Base-by-base conservation (phyloP, 164 flowering plant genomes). In the Stephania cephalantha region DNA sequence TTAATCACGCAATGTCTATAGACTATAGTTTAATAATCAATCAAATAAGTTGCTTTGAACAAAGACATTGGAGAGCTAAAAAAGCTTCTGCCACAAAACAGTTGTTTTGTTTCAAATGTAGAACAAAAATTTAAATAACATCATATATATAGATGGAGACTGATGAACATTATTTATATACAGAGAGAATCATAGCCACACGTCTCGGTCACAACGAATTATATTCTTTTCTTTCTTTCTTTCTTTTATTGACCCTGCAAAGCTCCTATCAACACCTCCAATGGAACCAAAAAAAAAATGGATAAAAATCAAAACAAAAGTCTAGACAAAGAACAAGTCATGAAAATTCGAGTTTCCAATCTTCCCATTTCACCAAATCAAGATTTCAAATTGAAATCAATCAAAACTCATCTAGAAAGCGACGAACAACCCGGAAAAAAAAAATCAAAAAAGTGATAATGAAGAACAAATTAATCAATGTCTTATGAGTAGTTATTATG, bases 191-290 rank as follows among this genome's bases (percentile, higher is more conserved):
- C 50, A 48, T 63, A 65, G 69, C 78, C 31, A 68, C 85, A 78
- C 71, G 82, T 83, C 79, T 74, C 77, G 48, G 74, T 79, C 82
- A 76, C 75, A 75, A 76, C 81, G 70, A 77, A 42, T 76, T 80
- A 17, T 78, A 63, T 76, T 78, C 74, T 61, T 50, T 70, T 20
- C 31, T 68, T 66, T 35, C 35, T 53, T 70, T 20, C 31, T 68
- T 66, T 35, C 35, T 53, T 2, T 46, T 75, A 73, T 79, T 79
- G 86, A 82, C 84, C 76, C 66, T 50, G 10, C 55, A 22, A 50
- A 55, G 42, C 70, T 66, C 70, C 11, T 48, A 46, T 71, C 77
- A 71, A 75, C 68, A 78, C 9, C 74, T 76, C 61, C 53, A 69
- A 75, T 71, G 70, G 75, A 45, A 58, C 42, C 48, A 11, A 18